A percentile compares a stretch with the other conserved stretches of the same genome.
phyloP scores from a whole-genome alignment of 352 stramenopile species.

The Phytophthora pluvialis region DNA sequence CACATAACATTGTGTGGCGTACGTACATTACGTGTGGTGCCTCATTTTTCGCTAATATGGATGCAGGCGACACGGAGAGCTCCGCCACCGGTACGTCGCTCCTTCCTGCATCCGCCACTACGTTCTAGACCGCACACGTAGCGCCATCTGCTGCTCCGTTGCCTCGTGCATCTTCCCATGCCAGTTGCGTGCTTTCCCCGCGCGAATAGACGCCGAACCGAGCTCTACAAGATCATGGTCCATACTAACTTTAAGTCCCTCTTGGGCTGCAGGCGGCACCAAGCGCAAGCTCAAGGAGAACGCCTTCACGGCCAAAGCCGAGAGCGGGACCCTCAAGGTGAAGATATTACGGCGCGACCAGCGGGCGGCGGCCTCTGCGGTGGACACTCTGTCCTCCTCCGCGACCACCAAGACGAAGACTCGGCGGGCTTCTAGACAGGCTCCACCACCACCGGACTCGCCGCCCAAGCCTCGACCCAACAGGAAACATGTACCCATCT shows the following conservation, averaged over 20 bases:
- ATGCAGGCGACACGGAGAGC: constrained; percentile 25
- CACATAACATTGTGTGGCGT: too few species aligned
- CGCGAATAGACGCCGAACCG: constrained; percentile 3
- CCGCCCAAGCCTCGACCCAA: constrained; percentile 81
- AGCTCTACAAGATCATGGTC: background rate
- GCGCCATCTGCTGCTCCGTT: background rate
- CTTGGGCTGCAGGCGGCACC: constrained; percentile 33
- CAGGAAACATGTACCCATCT: constrained; percentile 84
- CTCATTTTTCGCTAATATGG: constrained; percentile 12
- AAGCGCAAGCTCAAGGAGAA: constrained; percentile 85
- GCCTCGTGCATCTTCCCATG: background rate
- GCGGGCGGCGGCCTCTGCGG: background rate
- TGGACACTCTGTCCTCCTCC: background rate
- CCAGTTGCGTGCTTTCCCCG: background rate
- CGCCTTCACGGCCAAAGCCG: constrained; percentile 74
- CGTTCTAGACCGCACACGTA: background rate
- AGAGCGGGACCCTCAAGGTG: constrained; percentile 78
- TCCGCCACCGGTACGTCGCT: constrained; percentile 12
- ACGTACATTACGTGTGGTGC: too few species aligned
- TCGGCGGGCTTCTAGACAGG: constrained; percentile 12
- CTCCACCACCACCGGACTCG: constrained; percentile 34
- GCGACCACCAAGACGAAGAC: constrained; percentile 13
- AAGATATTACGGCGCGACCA: constrained; percentile 78
- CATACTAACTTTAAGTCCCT: background rate
- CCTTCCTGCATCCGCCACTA: background rate